Evolutionary conservation across 2,329 filamentous ascomycete genomes (phyloP), one percentile per base, ranked within the genome.

Genomic region (Xylaria sp.): DNA sequence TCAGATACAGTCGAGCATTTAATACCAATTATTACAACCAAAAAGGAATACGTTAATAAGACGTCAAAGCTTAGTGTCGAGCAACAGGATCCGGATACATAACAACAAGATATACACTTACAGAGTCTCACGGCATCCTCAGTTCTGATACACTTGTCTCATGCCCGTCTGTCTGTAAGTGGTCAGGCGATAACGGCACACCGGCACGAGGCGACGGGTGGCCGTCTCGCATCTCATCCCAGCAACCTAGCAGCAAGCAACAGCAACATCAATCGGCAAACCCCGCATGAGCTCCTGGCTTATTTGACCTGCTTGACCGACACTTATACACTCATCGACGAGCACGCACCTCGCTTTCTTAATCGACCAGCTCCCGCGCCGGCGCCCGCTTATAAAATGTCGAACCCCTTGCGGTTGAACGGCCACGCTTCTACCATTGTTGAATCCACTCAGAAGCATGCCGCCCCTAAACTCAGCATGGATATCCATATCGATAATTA

Each of bases 401-500:
- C 62, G 25, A 55, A 37, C 44, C 68, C 59, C 23, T 41, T 55
- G 15, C 20, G 66, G 58, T 56, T 62, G 50, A 50, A 34, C 46
- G 32, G 46, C 52, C 58, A 50, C 44, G 65, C 18, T 39, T 60
- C 58, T 18, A 32, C 63, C 3, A 20, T 55, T 8, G 39, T 60
- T n/a, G 63, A 67, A 25, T 57, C 61, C 52, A 41, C 37, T 18
- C 70, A 63, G 52, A 65, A 65, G 56, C 55, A 54, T 15, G 23
- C 5, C 56, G 46, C 63, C 4, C 59, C 68, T 63, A 82, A 79
- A 74, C 75, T 83, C 46, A 80, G 76, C 74, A 82, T 89, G 74
- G 80, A 81, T 52, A 80, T 89, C 77, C 79, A 82, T 61, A 81
- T 89, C 61, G 81, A 86, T 74, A 82, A 85, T 76, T 85, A 89